Conservation (phyloP, 345 rosid genomes). For the Geranium brycei region DNA sequence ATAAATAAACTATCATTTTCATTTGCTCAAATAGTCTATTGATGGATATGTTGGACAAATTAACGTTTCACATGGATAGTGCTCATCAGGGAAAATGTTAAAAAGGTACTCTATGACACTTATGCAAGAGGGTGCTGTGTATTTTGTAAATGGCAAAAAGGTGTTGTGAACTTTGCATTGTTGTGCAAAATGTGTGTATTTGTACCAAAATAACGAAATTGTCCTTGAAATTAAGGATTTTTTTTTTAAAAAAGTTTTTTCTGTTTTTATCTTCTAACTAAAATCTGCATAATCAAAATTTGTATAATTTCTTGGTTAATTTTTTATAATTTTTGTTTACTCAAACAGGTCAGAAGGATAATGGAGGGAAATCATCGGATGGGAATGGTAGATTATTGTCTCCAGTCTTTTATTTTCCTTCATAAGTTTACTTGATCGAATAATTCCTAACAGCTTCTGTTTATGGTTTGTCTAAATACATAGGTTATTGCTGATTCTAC, state of each 20-base stretch:
- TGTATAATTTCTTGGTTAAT: background rate
- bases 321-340: background rate
- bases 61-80: background rate
- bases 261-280: no score
- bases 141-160: no score
- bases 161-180: no score
- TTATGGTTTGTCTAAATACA: conserved; percentile 9
- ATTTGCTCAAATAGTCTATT: background rate
- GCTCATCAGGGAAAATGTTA: no score
- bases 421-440: background rate
- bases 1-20: background rate
- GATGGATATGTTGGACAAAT: background rate
- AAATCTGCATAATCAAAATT: no score
- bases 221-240: no score
- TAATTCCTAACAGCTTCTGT: conserved; percentile 4
- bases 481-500: conserved; percentile 64
- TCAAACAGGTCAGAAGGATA: conserved; percentile 70
- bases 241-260: no score
- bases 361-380: conserved; percentile 95
- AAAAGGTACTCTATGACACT: no score
- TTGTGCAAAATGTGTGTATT: no score
- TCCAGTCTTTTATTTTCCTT: conserved; percentile 10
- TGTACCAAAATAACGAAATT: no score
- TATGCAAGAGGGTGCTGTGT: no score
- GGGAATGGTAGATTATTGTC: conserved; percentile 66